Base-by-base conservation (phyloP, 2,329 filamentous ascomycete species). In the Fusarium annulatum region DNA sequence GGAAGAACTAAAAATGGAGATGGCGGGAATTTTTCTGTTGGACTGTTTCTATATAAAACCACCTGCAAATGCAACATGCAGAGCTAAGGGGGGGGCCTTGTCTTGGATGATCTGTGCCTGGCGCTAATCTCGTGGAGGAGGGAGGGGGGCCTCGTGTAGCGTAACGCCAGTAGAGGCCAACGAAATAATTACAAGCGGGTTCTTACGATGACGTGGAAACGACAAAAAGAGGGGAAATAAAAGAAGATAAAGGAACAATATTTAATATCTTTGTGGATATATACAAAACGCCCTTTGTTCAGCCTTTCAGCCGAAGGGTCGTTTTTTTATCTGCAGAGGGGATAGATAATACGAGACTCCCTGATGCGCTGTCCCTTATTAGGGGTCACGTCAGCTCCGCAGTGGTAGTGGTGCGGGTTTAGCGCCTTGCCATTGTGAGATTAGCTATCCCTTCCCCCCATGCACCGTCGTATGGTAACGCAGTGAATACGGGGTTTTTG, bases 41-140 rank as follows among this genome's bases (percentile, higher is more conserved):
- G 48, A 18, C 39, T 43, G 61, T 61, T 71, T 70, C 66, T 70
- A 71, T 71, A 70, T 65, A 66, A 69, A 70, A 69, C 67, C 18
- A 46, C 39, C 14, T 45, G 33, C 56, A 26, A 30, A 15, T 36
- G 36, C 41, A 51, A 19, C 26, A 49, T 34, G 38, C 49, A 49
- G 56, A 53, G 28, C 55, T 58, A 55, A 41, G 57, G 57, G 60
- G 9, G 9, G 19, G 33, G 57, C 9, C 34, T 18, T 42, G 56
- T 43, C 28, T 62, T 33, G 36, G 58, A 62, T 45, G 52, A 42
- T 53, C 51, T 55, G 62, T 69, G 23, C 67, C 67, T 69, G 64
- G 43, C 67, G 67, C 67, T 69, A 69, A 69, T 49, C 57, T 61
- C 52, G 33, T 33, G 33, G 39, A 69, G 33, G 30, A 51, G 30